Base-by-base conservation (phyloP, 2,329 filamentous ascomycete genomes). In the Neobulgaria alba region DNA sequence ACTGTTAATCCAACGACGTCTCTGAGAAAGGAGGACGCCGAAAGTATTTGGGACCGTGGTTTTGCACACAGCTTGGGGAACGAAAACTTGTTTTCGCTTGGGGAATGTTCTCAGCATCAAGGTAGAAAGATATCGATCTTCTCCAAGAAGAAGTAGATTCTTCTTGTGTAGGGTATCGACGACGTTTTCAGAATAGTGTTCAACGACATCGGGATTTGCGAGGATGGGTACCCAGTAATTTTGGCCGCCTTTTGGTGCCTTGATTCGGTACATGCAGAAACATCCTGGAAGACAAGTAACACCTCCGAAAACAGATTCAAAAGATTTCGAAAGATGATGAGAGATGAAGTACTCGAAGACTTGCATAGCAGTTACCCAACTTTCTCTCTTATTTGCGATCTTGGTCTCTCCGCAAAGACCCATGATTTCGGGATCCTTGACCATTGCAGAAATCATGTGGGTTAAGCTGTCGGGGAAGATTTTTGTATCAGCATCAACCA, bases 181-280 rank as follows among this genome's bases (percentile, higher is more conserved):
- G 39, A 98, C 89, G 55, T 98, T 98, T 65, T 98, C 92, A 0
- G 92, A 96, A 65, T 98, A 98, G 66, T 98, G 92, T 67, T 98
- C 92, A 34, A 98, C 93, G 32, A 98, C 85, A 58, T 98, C 93
- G 2, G 93, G 93, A 62, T 98, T 98, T 54, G 92, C 92, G 50
- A 98, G 75, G 57, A 98, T 96, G 5, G 92, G 92, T 17, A 98
- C 92, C 92, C 92, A 98, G 68, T 96, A 98, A 69, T 98, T 96
- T 62, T 96, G 88, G 18, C 85, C 90, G 51, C 92, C 92, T 68
- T 98, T 98, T 46, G 92, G 93, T 20, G 92, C 85, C 67, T 98
- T 98, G 76, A 98, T 96, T 58, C 92, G 85, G 70, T 98, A 98
- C 93, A 98, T 98, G 73, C 88, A 95, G 79, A 98, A 98, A 72